phyloP scores from a whole-genome alignment of 345 rosid genomes.

The Camelina sativa region DNA sequence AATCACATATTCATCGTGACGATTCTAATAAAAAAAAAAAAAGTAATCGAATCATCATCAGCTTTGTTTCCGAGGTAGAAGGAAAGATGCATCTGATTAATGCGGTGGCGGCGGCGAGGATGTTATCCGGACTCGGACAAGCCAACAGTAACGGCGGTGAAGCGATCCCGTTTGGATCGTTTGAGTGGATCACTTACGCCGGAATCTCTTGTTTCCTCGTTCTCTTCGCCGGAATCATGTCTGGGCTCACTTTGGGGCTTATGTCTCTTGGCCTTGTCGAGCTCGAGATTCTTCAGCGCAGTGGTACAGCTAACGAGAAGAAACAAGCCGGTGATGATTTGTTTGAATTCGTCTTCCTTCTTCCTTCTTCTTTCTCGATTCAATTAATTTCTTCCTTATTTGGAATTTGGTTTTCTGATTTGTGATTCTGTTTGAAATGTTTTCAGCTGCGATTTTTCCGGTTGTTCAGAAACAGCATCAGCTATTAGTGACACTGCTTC shows the following conservation, averaged over 20 bases:
- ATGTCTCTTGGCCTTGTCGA: constrained; percentile 99
- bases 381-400: neutral
- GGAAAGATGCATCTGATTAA: constrained; percentile 58
- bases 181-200: constrained; percentile 65
- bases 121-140: constrained; percentile 50
- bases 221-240: constrained; percentile 95
- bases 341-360: neutral
- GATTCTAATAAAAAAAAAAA: neutral
- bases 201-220: constrained; percentile 83
- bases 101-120: constrained; percentile 67
- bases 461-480: constrained; percentile 97
- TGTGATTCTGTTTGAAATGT: neutral
- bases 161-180: constrained; percentile 64
- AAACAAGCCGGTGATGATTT: constrained; percentile 75
- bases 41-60: neutral
- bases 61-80: neutral
- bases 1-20: constrained; percentile 17
- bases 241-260: constrained; percentile 92
- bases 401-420: neutral
- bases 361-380: neutral
- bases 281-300: constrained; percentile 92
- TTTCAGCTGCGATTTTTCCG: constrained; percentile 74
- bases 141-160: constrained; percentile 42
- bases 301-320: constrained; percentile 84
- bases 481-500: constrained; percentile 87